Conservation (phyloP, 2,329 filamentous ascomycete species). For the Myotisia sp. region DNA sequence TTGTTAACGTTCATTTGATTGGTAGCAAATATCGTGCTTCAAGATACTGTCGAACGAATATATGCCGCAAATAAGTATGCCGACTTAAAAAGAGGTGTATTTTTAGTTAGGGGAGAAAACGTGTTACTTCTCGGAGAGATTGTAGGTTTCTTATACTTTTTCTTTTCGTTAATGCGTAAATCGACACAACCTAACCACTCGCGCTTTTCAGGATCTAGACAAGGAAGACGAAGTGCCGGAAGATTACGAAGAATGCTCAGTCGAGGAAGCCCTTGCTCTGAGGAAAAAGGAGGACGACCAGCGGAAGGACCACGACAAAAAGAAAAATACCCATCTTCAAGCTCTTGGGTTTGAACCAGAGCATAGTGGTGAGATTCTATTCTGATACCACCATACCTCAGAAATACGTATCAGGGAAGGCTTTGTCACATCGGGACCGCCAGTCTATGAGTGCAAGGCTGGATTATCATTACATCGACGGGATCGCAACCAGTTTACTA, state of each 20-base stretch:
- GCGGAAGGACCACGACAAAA: constrained; percentile 61
- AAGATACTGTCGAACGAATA: constrained; percentile 80
- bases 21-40: constrained; percentile 85
- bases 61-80: constrained; percentile 64
- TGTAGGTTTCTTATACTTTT: constrained; percentile 25
- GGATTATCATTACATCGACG: too few species aligned
- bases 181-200: background rate
- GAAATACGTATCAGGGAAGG: too few species aligned
- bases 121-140: constrained; percentile 93
- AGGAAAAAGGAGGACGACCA: constrained; percentile 56
- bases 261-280: constrained; percentile 55
- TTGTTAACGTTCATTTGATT: constrained; percentile 2
- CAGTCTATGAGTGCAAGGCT: too few species aligned
- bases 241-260: constrained; percentile 52
- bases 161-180: background rate
- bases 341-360: constrained; percentile 80
- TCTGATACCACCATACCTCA: constrained; percentile 35
- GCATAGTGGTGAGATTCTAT: constrained; percentile 58
- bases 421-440: too few species aligned
- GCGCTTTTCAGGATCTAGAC: constrained; percentile 57
- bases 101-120: constrained; percentile 89
- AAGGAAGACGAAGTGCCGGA: constrained; percentile 75
- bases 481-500: too few species aligned
- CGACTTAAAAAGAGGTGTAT: constrained; percentile 73
- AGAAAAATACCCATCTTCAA: constrained; percentile 54